Evolutionary conservation across 2,329 filamentous ascomycete species (phyloP).

Genomic region (Ophiosphaerella herpotricha): DNA sequence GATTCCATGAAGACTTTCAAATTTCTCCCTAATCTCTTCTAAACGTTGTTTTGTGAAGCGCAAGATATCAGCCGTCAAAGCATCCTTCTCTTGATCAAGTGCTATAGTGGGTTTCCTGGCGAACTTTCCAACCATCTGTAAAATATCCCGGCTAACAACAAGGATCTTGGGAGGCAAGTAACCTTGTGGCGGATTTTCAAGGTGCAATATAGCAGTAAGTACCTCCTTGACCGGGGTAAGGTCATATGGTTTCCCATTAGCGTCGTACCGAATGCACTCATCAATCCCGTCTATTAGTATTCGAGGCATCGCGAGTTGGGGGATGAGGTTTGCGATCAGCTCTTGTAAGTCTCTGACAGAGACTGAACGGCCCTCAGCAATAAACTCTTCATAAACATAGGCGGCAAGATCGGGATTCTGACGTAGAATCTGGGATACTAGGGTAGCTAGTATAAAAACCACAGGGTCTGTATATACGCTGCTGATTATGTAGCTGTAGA

Average conservation of each 20-base stretch:
- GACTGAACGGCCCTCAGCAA: slow-evolving; percentile 1
- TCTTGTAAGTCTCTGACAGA: slow-evolving; percentile 1
- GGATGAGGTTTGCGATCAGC: neutral
- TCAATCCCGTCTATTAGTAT: slow-evolving; percentile 7
- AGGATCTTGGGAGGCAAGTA: neutral
- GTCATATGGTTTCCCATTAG: neutral
- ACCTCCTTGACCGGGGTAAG: neutral
- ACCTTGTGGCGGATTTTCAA: neutral
- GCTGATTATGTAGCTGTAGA: slow-evolving; percentile 5
- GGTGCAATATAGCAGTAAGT: neutral
- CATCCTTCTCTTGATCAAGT: neutral
- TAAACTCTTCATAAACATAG: slow-evolving; percentile 11
- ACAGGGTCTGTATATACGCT: neutral
- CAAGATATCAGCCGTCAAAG: neutral
- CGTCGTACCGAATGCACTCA: neutral
- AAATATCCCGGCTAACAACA: neutral
- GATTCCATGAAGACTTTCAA: neutral
- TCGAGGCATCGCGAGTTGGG: slow-evolving; percentile 1
- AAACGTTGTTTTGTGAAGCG: neutral
- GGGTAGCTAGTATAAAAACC: slow-evolving; percentile 2
- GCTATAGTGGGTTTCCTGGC: neutral
- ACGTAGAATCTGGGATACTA: slow-evolving; percentile 7
- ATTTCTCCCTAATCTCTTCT: neutral
- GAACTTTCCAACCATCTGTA: neutral
- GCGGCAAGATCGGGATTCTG: slow-evolving; percentile 1